Evolutionary conservation across 75 land plant genomes (phyloP), one percentile per base, ranked within the genome.

Genomic region (Picea sitchensis): DNA sequence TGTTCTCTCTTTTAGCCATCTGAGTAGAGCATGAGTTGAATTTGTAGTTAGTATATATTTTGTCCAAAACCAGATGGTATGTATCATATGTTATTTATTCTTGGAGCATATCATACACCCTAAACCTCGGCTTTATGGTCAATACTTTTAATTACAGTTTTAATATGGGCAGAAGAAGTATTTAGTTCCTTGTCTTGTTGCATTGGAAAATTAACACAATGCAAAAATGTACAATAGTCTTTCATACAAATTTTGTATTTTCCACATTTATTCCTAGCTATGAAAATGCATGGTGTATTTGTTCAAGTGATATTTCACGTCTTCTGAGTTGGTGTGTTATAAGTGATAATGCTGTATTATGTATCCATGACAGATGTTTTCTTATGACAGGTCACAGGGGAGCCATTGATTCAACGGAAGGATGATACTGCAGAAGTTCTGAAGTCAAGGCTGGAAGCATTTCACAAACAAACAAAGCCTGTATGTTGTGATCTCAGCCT

Each of bases 401-500:
- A 95, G 85, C 94, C 94, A 47, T 83, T 95, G 87, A 91, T 95
- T 75, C 98, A 95, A 80, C 89, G 98, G 23, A 95, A 95, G 84
- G 98, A 95, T 87, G 98, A 95, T 73, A 95, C 88, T 79, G 96
- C 96, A n/a, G 96, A 83, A 63, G 98, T 95, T 65, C 91, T 95
- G 30, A 95, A 92, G 84, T 94, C 94, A 77, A 88, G 98, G 85
- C 87, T 95, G 51, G 92, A 90, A 61, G 89, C 98, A 12, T 95
- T 95, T 79, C 98, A 95, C 86, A 85, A 79, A 79, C 96, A 95
- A 82, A 95, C 98, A 56, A 78, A 94, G 77, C 98, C 96, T 13
- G 98, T 95, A 86, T 58, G 83, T 67, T 76, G 9, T 78, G 51
- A 9, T 30, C 32, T 5, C 0, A 41, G 23, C 11, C 11, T 41